phyloP scores from a whole-genome alignment of 1,284 basidiomycete genomes.

The Coniferiporia weirii region DNA sequence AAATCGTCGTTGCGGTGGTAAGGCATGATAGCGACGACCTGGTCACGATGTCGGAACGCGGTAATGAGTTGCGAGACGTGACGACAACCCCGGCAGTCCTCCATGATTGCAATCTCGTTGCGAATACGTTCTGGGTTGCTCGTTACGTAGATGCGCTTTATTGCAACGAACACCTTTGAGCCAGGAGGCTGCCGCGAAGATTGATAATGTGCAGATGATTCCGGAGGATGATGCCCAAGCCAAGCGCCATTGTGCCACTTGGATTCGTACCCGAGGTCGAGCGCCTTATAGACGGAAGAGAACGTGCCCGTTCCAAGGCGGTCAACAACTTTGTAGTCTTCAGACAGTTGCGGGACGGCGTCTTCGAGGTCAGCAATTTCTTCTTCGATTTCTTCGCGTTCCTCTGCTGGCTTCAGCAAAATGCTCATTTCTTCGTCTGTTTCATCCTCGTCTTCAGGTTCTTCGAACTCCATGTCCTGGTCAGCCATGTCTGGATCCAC shows the following conservation, averaged over 20 bases:
- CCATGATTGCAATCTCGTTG: constrained; percentile 94
- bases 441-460: constrained; percentile 31
- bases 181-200: constrained; percentile 36
- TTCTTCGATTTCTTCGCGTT: constrained; percentile 66
- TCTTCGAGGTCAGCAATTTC: constrained; percentile 68
- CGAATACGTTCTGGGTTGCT: constrained; percentile 89
- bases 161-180: constrained; percentile 76
- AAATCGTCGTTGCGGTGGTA: constrained; percentile 93
- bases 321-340: constrained; percentile 84
- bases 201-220: constrained; percentile 59
- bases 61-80: constrained; percentile 92
- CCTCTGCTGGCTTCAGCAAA: constrained; percentile 54
- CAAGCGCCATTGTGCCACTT: constrained; percentile 83
- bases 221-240: constrained; percentile 60
- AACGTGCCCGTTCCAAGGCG: constrained; percentile 96
- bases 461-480: constrained; percentile 15
- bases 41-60: constrained; percentile 88
- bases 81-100: constrained; percentile 74
- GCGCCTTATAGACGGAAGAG: constrained; percentile 96
- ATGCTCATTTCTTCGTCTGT: constrained; percentile 57
- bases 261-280: constrained; percentile 72
- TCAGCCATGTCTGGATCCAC: constrained; percentile 24
- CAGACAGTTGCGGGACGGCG: constrained; percentile 56
- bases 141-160: constrained; percentile 97
- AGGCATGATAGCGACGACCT: constrained; percentile 93